phyloP scores from a whole-genome alignment of 768 basidiomycete species.

The Boletus vinaceobasis region DNA sequence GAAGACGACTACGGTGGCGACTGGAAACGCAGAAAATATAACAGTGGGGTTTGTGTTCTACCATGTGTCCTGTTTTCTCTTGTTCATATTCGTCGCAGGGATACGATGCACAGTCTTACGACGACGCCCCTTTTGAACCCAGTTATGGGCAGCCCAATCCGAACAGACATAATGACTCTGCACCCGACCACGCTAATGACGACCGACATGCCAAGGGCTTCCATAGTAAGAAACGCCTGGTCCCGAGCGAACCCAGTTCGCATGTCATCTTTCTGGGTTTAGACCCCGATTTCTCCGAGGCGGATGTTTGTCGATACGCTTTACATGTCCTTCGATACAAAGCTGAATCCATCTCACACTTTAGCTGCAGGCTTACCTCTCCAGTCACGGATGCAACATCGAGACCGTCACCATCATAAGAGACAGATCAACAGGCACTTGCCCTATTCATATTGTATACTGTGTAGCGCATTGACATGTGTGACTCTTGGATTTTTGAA shows the following conservation, averaged over 20 bases:
- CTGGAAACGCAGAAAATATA: slow-evolving; percentile 76
- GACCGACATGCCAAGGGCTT: slow-evolving; percentile 44
- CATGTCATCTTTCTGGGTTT: slow-evolving; percentile 96
- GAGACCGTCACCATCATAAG: slow-evolving; percentile 94
- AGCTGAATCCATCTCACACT: slow-evolving; percentile 33
- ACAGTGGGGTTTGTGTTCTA: slow-evolving; percentile 58
- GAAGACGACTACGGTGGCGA: slow-evolving; percentile 71
- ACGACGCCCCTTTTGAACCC: slow-evolving; percentile 41
- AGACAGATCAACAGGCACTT: slow-evolving; percentile 95
- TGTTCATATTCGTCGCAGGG: slow-evolving; percentile 36
- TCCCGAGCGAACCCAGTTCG: slow-evolving; percentile 81
- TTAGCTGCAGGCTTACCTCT: slow-evolving; percentile 79
- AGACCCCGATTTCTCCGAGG: slow-evolving; percentile 89
- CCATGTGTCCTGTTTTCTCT: neutral
- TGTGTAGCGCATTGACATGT: slow-evolving; percentile 72
- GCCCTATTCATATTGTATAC: slow-evolving; percentile 69
- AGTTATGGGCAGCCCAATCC: slow-evolving; percentile 30
- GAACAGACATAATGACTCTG: slow-evolving; percentile 28
- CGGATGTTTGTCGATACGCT: slow-evolving; percentile 68
- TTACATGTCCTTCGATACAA: slow-evolving; percentile 36
- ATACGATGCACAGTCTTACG: slow-evolving; percentile 50
- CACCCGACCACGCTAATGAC: slow-evolving; percentile 51
- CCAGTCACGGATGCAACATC: slow-evolving; percentile 66
- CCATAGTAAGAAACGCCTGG: slow-evolving; percentile 67
- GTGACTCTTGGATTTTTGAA: slow-evolving; percentile 66